Evolutionary conservation across 2,329 filamentous ascomycete genomes (phyloP), one percentile per base, ranked within the genome.

Genomic region (Ophiostoma novo-ulmi): DNA sequence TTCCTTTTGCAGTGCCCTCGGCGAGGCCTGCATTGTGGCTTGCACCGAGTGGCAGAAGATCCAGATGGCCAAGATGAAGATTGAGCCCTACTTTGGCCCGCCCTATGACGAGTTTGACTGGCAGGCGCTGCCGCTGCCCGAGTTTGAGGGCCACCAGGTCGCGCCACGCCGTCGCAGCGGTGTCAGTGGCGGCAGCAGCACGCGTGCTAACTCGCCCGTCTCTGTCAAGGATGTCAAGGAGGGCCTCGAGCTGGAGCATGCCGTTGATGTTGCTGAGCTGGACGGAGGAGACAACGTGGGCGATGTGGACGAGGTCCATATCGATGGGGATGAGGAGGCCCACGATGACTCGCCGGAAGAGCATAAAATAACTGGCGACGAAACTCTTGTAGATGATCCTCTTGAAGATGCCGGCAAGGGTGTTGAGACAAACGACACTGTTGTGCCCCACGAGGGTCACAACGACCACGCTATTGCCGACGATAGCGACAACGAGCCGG

Each of bases 21-120:
- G 76, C 70, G 70, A 58, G 17, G 75, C 75, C 1, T 79, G 77
- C 72, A 73, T 71, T 44, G 73, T 78, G 3, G 77, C 77, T 0
- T 77, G 77, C 71, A 75, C 75, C 35, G 77, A 78, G 72, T 79
- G 78, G 78, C 76, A 75, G 71, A 74, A 74, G 44, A 77, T 80
- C 68, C 78, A 80, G 72, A 41, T 73, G 4, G 76, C 78, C 5
- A 63, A 72, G 3, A 76, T 77, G 71, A 79, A 79, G 76, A 77
- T 80, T 71, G 78, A 80, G 75, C 77, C 77, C 2, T 79, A 79
- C 72, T 79, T 79, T 70, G 78, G 78, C 2, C 78, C 78, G 7
- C 78, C 78, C 0, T 79, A 77, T 66, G 77, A 79, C 69, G 76
- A 79, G 70, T 79, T 76, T 41, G 78, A 79, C 73, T 79, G 78